Conservation (phyloP, 2,329 filamentous ascomycete genomes). For the Rhinocladiella mackenziei region DNA sequence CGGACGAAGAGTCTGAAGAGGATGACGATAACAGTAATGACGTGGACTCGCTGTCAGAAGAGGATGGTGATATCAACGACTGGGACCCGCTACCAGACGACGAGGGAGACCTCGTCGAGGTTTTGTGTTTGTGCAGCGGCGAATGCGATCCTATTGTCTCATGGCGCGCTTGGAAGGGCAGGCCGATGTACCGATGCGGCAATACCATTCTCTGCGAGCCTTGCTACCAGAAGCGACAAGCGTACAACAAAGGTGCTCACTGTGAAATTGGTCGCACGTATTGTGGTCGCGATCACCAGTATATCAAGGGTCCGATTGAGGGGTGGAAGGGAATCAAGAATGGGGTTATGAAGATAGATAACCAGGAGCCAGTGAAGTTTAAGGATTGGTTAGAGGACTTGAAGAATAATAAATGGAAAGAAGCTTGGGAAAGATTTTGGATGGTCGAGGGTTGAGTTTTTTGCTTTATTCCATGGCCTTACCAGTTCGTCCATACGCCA, state of each 20-base stretch:
- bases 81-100: neutral
- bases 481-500: too few species aligned
- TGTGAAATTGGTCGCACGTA: neutral
- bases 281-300: conserved; percentile 4
- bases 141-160: neutral
- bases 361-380: conserved; percentile 2
- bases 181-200: conserved; percentile 4
- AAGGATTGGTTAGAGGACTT: conserved; percentile 9
- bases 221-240: neutral
- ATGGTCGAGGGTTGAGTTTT: conserved; percentile 1
- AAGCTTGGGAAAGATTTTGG: conserved; percentile 7
- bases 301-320: conserved; percentile 1
- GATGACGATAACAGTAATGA: neutral
- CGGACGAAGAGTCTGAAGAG: too few species aligned
- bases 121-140: neutral
- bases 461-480: too few species aligned
- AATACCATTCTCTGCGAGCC: conserved; percentile 1
- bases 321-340: conserved; percentile 8
- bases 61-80: neutral
- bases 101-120: conserved; percentile 4
- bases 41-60: too few species aligned
- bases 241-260: neutral
- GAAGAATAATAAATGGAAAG: conserved; percentile 7
- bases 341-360: conserved; percentile 4
- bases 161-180: conserved; percentile 4